Base-by-base conservation (phyloP, 805 yeast species). In the Blastobotrys peoriensis region DNA sequence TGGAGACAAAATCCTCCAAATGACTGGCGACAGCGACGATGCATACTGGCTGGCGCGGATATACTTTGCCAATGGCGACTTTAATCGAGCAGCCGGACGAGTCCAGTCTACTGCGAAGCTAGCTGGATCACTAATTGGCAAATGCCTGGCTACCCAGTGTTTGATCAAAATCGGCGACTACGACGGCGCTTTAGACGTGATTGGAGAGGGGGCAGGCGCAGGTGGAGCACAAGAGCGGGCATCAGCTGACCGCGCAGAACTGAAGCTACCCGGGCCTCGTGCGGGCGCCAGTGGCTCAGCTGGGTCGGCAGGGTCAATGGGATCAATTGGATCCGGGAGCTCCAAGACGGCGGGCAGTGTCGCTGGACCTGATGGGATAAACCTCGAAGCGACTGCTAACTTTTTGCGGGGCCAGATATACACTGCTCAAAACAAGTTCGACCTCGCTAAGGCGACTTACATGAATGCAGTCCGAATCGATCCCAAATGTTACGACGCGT, bases 31-130 rank as follows among this genome's bases (percentile, higher is more conserved):
- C 58, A 84, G 96, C 10, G 86, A 83, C 57, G 98, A 91, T 61
- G 96, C 96, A 8, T 91, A 87, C 63, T 89, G 97, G 96, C 70
- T 91, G 23, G 96, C 96, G 0, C 96, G 91, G 66, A 95, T 85
- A 3, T 80, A 83, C 61, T 86, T 79, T 62, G 70, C 79, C 45
- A 78, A 78, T 45, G 91, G 91, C 8, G 78, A 84, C 58, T 88
- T 78, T 62, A 73, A 81, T 34, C 70, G 96, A 27, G 96, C 95
- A 1, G 75, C 87, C 42, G 81, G 80, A 50, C 63, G 89, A 35
- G 69, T 91, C 17, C 64, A 78, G 15, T 73, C 77, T 10, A 69
- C 73, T 27, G 77, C 73, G 43, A 78, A 73, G 52, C 76, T 78
- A 49, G 73, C 69, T 22, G 69, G 71, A 4, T 76, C 83, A 37